Evolutionary conservation across 75 land plant species (phyloP), one percentile per base, ranked within the genome.

Genomic region (Cunninghamia lanceolata): DNA sequence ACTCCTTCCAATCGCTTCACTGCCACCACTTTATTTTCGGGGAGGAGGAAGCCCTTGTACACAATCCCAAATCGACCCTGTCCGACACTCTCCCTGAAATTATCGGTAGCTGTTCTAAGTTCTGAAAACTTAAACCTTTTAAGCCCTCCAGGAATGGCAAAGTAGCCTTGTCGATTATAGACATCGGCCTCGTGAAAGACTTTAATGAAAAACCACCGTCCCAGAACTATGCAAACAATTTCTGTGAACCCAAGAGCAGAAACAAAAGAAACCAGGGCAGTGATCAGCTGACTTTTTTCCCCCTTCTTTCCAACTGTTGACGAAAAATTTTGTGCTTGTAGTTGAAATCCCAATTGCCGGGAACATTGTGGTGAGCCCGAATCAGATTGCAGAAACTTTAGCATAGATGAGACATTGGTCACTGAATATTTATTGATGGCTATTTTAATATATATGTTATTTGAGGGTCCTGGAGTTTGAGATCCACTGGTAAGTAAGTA

Each of bases 81-180:
- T 32, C 95, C 95, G 7, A 94, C 66, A 80, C 86, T 86, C 1
- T 89, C 86, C 3, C 85, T 89, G 90, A 94, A 95, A 21, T 94
- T 94, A 14, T 89, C 82, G 7, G 97, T 95, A 0, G 94, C 92
- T 63, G 47, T 91, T 84, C 89, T 93, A 34, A 94, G 89, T 68
- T 95, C 95, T 21, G 84, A 70, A 34, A 90, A 91, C 2, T 83
- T 82, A 73, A 92, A 95, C 25, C 76, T 85, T 75, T 88, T 87
- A 70, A 93, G 89, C 59, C 91, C 92, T 39, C 84, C 87, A 0
- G 88, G 66, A 46, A 89, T 47, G 25, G 88, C 83, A 19, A 85
- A 80, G 59, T 90, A 91, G 7, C 92, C 95, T 84, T 85, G 86
- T 25, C 40, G 13, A 35, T 75, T 36, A 34, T 34, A 75, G 78